Conservation (phyloP, 2,329 filamentous ascomycete genomes). For the Arthrinium puccinioides region DNA sequence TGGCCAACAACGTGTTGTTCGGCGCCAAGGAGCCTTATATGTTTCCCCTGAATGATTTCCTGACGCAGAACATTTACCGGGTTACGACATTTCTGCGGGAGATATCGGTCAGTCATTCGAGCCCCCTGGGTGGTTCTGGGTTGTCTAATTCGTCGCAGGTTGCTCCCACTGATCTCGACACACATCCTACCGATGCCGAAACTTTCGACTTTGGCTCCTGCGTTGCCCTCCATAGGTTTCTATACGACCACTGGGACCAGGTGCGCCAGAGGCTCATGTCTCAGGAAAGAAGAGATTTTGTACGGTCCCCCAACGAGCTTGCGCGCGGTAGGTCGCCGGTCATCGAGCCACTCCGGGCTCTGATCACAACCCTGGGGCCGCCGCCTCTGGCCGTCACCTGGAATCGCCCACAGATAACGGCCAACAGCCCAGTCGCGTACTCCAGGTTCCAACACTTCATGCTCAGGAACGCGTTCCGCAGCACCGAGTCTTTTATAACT, state of each 20-base stretch:
- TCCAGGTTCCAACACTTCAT: conserved; percentile 67
- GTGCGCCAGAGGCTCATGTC: conserved; percentile 57
- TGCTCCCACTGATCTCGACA: conserved; percentile 38
- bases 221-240: conserved; percentile 59
- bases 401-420: conserved; percentile 59
- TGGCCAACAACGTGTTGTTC: conserved; percentile 66
- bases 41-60: conserved; percentile 62
- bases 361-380: conserved; percentile 60
- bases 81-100: conserved; percentile 61
- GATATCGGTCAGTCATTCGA: conserved; percentile 48
- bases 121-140: not conserved
- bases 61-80: conserved; percentile 60
- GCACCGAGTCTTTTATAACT: conserved; percentile 56
- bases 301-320: conserved; percentile 47
- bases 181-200: conserved; percentile 31
- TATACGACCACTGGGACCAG: conserved; percentile 67
- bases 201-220: conserved; percentile 66
- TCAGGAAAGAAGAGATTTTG: conserved; percentile 49
- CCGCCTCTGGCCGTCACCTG: conserved; percentile 62
- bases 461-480: conserved; percentile 60
- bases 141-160: conserved; percentile 28
- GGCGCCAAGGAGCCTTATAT: conserved; percentile 67
- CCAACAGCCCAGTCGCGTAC: conserved; percentile 56
- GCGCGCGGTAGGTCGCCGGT: conserved; percentile 45
- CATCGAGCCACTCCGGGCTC: conserved; percentile 51